These are phyloP conservation scores for Capsicum pubescens DNA, from an alignment of 257 asterid species.

Conservation along the genomic window DNA sequence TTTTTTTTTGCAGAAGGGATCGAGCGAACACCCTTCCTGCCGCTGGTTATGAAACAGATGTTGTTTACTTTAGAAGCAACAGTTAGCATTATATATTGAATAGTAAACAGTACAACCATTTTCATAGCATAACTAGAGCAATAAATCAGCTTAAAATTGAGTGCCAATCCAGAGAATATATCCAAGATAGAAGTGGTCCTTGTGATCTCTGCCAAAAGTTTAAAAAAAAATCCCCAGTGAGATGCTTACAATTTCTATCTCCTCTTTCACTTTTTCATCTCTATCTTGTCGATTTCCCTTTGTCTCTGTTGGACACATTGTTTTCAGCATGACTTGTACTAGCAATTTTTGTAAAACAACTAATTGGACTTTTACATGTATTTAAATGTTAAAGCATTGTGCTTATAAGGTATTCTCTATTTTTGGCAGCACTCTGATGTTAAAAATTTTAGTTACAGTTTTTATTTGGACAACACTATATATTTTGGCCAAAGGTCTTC, in stretches of 20 bases:
- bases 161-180: neutral
- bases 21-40: too few species aligned
- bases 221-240: neutral
- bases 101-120: neutral
- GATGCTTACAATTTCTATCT: conserved; percentile 15
- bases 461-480: too few species aligned
- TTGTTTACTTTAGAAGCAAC: conserved; percentile 3
- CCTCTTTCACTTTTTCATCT: neutral
- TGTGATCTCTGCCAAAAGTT: neutral
- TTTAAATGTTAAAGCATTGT: too few species aligned
- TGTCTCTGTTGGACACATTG: neutral
- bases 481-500: too few species aligned
- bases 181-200: conserved; percentile 25
- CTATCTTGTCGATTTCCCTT: neutral
- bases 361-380: neutral
- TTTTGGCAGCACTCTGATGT: too few species aligned
- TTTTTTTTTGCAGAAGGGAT: too few species aligned
- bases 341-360: neutral
- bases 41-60: neutral
- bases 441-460: too few species aligned
- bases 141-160: conserved; percentile 11
- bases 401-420: too few species aligned
- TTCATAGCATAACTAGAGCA: neutral
- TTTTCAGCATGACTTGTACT: neutral
- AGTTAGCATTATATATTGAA: neutral